Base-by-base conservation (phyloP, 805 yeast genomes). In the Kazachstania viticola region DNA sequence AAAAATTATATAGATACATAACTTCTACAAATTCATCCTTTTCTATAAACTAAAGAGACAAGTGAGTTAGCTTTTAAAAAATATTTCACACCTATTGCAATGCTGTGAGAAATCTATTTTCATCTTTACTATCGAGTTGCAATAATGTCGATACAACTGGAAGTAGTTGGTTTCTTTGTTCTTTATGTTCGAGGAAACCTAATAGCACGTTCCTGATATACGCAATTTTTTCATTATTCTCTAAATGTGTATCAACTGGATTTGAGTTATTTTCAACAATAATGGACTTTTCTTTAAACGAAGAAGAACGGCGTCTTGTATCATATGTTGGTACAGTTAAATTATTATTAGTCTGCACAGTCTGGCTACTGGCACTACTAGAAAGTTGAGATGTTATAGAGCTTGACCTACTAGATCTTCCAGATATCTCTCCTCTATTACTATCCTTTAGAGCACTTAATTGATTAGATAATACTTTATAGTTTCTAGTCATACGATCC, bases 111-210 rank as follows among this genome's bases (percentile, higher is more conserved):
- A 88, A 62, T 46, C 84, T 70, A 42, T 69, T 69, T 51, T 81
- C 91, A 41, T 88, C 98, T 5, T 65, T 70, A 32, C 69, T 72
- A 30, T 67, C 72, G 49, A 88, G 60, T 33, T 75, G 73, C 37
- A 88, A 66, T 31, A 88, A 56, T 41, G 82, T 75, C 30, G 87
- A 71, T 16, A 88, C 62, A 5, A 91, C 97, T 0, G 97, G 96
- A 21, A 91, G 60, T 27, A 88, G 65, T 52, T 77, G 83, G 18
- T 67, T 73, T 37, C 97, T 67, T 56, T 87, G 96, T n/a, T 88
- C 98, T 48, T 71, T 80, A 50, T 82, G 95, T 48, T 87, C 95
- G 33, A 91, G 57, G 51, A 80, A 91, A 2, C 96, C 96, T 2
- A 88, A 60, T n/a, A 88, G 56, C 3, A 88, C 95, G 50, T 91